These are phyloP conservation scores for Chlorella sorokiniana DNA, from an alignment of 139 green algal genomes.

Conservation along the genomic window DNA sequence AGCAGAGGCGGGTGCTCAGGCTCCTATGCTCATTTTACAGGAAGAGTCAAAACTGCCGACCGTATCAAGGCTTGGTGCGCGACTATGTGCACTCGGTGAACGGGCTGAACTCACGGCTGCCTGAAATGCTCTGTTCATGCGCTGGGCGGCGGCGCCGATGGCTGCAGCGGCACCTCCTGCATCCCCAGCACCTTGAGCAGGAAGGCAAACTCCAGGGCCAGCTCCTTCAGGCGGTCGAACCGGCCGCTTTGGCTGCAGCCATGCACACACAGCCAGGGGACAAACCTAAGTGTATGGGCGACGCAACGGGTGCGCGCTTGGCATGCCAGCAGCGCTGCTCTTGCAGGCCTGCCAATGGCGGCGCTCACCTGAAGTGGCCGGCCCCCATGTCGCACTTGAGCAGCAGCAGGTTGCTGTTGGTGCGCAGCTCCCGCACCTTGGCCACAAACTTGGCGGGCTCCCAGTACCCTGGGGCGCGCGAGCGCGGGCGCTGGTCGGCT, in stretches of 20 bases:
- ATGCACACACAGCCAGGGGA: background rate
- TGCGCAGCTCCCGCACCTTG: slow-evolving; percentile 60
- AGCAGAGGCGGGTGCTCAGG: no score
- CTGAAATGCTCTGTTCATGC: background rate
- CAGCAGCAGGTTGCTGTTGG: slow-evolving; percentile 43
- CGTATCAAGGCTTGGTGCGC: no score
- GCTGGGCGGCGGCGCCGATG: no score
- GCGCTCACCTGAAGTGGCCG: slow-evolving; percentile 79
- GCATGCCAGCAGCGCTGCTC: no score
- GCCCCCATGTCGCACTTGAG: slow-evolving; percentile 73
- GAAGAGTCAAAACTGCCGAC: no score
- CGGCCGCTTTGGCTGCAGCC: slow-evolving; percentile 30
- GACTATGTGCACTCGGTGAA: no score
- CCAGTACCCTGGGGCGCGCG: slow-evolving; percentile 47
- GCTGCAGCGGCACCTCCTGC: slow-evolving; percentile 36
- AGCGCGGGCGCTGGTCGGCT: no score
- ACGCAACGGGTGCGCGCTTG: background rate
- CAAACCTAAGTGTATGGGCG: background rate
- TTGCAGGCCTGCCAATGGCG: slow-evolving; percentile 43
- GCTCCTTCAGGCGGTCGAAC: slow-evolving; percentile 63
- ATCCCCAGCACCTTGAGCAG: slow-evolving; percentile 47
- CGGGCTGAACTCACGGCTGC: no score
- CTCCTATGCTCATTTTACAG: no score
- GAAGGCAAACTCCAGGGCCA: slow-evolving; percentile 68
- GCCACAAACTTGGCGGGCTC: slow-evolving; percentile 86